phyloP scores from a whole-genome alignment of 305 asterid species.

The Fraxinus sp. region DNA sequence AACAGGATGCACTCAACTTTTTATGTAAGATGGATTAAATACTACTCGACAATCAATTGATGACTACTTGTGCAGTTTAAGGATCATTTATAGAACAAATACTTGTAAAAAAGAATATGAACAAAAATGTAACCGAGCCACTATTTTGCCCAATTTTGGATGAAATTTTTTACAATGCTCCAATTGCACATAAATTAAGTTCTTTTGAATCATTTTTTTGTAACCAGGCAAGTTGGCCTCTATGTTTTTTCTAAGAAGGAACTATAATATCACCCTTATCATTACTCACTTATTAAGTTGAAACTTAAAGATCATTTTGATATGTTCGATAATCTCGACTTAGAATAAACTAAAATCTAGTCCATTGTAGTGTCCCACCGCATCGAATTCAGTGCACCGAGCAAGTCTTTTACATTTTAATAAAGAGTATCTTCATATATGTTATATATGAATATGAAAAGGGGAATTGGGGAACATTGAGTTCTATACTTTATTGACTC shows the following conservation, averaged over 20 bases:
- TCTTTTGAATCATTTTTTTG: background rate
- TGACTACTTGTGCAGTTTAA: background rate
- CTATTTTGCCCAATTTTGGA: background rate
- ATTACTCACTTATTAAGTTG: background rate
- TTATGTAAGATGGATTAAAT: background rate
- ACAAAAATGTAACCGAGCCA: background rate
- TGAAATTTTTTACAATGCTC: background rate
- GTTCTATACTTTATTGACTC: constrained; percentile 43
- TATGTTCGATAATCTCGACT: background rate
- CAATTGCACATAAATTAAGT: background rate
- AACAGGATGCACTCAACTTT: background rate
- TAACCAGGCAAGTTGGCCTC: background rate
- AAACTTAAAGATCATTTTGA: constrained; percentile 12
- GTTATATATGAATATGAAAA: constrained; percentile 27
- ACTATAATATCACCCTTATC: background rate
- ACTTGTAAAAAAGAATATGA: background rate
- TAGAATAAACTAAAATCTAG: background rate
- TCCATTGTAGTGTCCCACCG: background rate
- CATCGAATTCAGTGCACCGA: background rate
- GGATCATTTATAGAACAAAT: background rate
- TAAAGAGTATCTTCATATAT: background rate
- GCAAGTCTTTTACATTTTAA: background rate
- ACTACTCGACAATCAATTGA: background rate
- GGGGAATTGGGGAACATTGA: constrained; percentile 46
- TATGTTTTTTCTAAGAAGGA: background rate